These are phyloP conservation scores for Pilatotrama ljubarskyi DNA, from an alignment of 768 basidiomycete genomes.

Conservation along the genomic window DNA sequence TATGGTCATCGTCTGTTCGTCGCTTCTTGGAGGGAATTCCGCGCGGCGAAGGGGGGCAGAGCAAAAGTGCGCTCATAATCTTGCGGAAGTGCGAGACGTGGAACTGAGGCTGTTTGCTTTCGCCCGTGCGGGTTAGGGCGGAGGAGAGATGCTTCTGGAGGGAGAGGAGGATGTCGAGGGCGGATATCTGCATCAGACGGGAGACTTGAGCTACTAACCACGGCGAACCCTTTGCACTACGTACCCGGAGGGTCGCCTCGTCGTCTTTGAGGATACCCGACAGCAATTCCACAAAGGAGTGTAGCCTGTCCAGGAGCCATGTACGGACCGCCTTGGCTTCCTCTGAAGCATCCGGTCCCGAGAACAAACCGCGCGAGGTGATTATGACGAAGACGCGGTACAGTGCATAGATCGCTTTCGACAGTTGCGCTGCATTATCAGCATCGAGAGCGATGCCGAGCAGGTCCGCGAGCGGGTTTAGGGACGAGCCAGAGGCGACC, in stretches of 20 bases:
- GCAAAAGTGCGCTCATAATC: conserved; percentile 57
- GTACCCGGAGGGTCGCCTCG: conserved; percentile 72
- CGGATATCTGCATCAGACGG: conserved; percentile 4
- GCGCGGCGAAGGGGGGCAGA: conserved; percentile 56
- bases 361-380: conserved; percentile 59
- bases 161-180: conserved; percentile 20
- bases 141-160: conserved; percentile 23
- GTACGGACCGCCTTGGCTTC: conserved; percentile 60
- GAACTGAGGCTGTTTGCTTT: conserved; percentile 48
- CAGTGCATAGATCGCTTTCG: conserved; percentile 77
- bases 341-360: conserved; percentile 45
- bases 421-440: conserved; percentile 55
- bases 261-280: conserved; percentile 72
- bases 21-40: conserved; percentile 18
- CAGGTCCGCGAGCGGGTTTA: conserved; percentile 80
- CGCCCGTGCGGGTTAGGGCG: conserved; percentile 10
- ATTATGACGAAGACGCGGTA: conserved; percentile 76
- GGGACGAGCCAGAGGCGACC: conserved; percentile 53
- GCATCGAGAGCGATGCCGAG: conserved; percentile 53
- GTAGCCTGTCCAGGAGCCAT: conserved; percentile 80
- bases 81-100: conserved; percentile 68
- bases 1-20: conserved; percentile 11
- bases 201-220: too few species aligned
- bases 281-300: conserved; percentile 69
- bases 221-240: conserved; percentile 27